A percentile compares a stretch with the other conserved stretches of the same genome.
These are phyloP conservation scores for Aurantiochytrium sp. DNA, from an alignment of 108 stramenopile species.

Conservation along the genomic window DNA sequence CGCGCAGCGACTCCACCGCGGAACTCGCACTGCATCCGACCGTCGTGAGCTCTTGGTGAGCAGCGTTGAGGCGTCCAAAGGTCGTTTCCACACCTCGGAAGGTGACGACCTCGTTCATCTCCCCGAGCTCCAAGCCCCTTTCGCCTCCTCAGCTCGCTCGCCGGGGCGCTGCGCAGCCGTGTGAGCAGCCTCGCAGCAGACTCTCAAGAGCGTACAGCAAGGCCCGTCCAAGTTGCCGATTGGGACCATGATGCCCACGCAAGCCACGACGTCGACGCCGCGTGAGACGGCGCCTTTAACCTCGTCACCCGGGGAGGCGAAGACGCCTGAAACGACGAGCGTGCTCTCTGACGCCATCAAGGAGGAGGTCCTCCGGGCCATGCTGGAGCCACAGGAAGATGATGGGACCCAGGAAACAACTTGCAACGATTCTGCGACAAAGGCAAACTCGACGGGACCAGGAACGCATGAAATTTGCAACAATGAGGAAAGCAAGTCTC, in stretches of 20 bases:
- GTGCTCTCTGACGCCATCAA: not conserved
- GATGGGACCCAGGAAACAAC: not conserved
- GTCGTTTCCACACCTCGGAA: no score
- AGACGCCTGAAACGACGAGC: not conserved
- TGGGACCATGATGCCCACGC: not conserved
- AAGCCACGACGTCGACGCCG: not conserved
- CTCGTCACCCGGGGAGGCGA: not conserved
- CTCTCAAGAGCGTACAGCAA: no score
- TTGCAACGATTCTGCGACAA: not conserved
- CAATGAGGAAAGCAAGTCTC: not conserved
- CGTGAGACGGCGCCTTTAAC: not conserved
- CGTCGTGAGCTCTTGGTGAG: no score
- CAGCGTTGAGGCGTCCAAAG: no score
- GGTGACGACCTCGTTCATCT: no score
- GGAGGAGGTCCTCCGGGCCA: not conserved
- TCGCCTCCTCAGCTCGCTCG: no score
- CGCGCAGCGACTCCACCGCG: no score
- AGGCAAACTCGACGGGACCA: not conserved
- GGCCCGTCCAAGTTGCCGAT: no score
- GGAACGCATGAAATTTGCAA: not conserved
- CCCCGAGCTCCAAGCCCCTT: no score
- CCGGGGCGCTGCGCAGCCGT: no score
- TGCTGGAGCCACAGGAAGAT: not conserved
- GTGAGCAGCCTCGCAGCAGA: no score
- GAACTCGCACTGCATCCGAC: no score